Evolutionary conservation across 139 green algal species (phyloP).

Genomic region (Volvox africanus): DNA sequence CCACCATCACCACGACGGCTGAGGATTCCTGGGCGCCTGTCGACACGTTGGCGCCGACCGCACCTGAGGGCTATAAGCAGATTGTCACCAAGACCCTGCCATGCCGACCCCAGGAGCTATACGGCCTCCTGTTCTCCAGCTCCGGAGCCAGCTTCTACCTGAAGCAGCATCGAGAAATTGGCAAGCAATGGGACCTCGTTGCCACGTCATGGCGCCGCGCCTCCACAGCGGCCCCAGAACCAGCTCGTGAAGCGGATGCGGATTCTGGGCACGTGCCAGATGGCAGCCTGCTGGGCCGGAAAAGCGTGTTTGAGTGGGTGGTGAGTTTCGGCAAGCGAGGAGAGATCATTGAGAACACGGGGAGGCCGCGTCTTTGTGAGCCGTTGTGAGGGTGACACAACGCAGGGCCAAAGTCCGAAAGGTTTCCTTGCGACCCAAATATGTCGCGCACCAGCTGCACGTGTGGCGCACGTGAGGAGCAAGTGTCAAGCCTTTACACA

Average conservation of each 20-base stretch:
- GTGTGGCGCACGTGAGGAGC: too few species aligned
- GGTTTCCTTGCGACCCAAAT: too few species aligned
- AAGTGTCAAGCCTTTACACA: too few species aligned
- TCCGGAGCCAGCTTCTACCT: neutral
- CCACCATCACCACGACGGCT: neutral
- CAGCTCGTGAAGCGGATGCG: neutral
- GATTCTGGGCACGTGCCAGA: neutral
- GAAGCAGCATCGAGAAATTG: slow-evolving; percentile 23
- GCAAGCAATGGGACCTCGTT: slow-evolving; percentile 28
- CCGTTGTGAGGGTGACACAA: too few species aligned
- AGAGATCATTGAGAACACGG: too few species aligned
- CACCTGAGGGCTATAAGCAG: slow-evolving; percentile 23
- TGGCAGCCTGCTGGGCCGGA: slow-evolving; percentile 14
- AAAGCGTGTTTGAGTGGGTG: slow-evolving; percentile 32
- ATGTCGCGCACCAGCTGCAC: too few species aligned
- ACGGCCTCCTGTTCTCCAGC: slow-evolving; percentile 8
- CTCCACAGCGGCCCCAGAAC: neutral
- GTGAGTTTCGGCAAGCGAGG: neutral
- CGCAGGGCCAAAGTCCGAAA: too few species aligned
- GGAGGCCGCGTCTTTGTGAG: too few species aligned
- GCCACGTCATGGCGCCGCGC: neutral
- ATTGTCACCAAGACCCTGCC: slow-evolving; percentile 6
- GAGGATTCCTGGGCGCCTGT: slow-evolving; percentile 33
- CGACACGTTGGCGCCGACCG: neutral
- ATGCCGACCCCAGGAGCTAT: slow-evolving; percentile 38